These are phyloP conservation scores for Colletotrichum shisoi DNA, from an alignment of 2,329 filamentous ascomycete species.

Conservation along the genomic window DNA sequence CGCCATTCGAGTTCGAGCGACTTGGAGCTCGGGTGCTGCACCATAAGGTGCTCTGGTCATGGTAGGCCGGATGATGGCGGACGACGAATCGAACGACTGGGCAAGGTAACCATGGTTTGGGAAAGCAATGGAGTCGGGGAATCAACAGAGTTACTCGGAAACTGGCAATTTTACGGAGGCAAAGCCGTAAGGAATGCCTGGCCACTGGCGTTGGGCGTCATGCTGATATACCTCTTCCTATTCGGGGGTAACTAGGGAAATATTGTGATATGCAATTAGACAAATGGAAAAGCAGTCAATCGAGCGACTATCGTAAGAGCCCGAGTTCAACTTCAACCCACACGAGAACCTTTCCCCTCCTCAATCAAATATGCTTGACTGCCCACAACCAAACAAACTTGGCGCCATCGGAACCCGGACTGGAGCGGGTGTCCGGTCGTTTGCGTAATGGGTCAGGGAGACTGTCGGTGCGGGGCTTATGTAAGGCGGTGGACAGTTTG, in stretches of 20 bases:
- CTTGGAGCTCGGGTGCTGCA: constrained; percentile 82
- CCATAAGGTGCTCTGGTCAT: constrained; percentile 77
- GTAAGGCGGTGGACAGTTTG: constrained; percentile 25
- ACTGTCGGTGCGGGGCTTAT: constrained; percentile 22
- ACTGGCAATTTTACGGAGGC: constrained; percentile 23
- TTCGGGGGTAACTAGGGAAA: constrained; percentile 2
- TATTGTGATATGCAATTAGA: constrained; percentile 12
- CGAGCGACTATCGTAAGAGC: background rate
- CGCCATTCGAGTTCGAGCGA: constrained; percentile 84
- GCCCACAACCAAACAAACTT: background rate
- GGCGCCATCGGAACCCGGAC: background rate
- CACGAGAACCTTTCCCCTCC: background rate
- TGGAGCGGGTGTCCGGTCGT: constrained; percentile 20
- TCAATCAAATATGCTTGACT: background rate
- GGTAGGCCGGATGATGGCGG: constrained; percentile 49
- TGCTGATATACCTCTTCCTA: constrained; percentile 4
- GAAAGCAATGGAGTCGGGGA: constrained; percentile 36
- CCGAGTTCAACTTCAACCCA: background rate
- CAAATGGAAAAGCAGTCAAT: constrained; percentile 1
- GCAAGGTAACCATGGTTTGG: constrained; percentile 16
- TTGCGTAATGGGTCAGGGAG: constrained; percentile 22
- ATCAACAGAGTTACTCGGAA: constrained; percentile 12
- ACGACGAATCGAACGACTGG: constrained; percentile 1
- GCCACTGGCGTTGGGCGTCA: constrained; percentile 33
- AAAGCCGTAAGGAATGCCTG: constrained; percentile 22